A percentile compares a stretch with the other conserved stretches of the same genome.
Evolutionary conservation across 805 yeast genomes (phyloP).

Genomic region (Hagleromyces aurorensis): DNA sequence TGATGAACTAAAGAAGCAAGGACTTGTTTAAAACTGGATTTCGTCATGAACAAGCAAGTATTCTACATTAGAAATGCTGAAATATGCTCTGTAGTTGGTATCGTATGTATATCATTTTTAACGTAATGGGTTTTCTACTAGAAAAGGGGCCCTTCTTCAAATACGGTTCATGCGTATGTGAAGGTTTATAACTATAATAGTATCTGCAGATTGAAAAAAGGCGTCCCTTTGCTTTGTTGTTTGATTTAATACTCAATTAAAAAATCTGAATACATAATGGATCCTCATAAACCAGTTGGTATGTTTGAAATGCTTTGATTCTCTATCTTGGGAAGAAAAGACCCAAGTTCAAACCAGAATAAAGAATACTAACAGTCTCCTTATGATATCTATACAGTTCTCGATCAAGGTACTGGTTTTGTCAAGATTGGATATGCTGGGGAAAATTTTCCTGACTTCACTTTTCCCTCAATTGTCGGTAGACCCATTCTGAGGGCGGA

Average conservation of each 20-base stretch:
- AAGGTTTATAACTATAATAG: too few relatives aligned
- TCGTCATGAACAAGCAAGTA: too few relatives aligned
- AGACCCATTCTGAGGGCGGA: constrained; percentile 96
- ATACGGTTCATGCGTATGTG: too few relatives aligned
- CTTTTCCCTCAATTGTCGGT: constrained; percentile 96
- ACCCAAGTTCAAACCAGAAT: not conserved
- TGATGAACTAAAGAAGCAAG: constrained; percentile 81
- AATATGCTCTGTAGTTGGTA: too few relatives aligned
- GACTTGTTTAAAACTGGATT: constrained; percentile 43
- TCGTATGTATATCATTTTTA: too few relatives aligned
- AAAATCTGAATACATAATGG: too few relatives aligned
- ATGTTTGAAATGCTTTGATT: constrained; percentile 10
- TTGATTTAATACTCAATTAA: too few relatives aligned
- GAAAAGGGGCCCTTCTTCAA: not conserved
- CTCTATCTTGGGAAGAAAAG: not conserved
- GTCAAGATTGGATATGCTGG: constrained; percentile 97
- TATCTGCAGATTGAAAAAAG: too few relatives aligned
- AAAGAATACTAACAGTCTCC: constrained; percentile 9
- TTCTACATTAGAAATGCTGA: too few relatives aligned
- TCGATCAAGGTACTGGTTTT: constrained; percentile 98
- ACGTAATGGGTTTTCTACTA: too few relatives aligned
- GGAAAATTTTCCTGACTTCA: constrained; percentile 91
- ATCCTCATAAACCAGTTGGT: constrained; percentile 31
- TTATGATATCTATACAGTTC: constrained; percentile 38
- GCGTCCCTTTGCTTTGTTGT: too few relatives aligned